phyloP scores from a whole-genome alignment of 2,329 filamentous ascomycete genomes.

The Pseudogymnoascus pannorum region DNA sequence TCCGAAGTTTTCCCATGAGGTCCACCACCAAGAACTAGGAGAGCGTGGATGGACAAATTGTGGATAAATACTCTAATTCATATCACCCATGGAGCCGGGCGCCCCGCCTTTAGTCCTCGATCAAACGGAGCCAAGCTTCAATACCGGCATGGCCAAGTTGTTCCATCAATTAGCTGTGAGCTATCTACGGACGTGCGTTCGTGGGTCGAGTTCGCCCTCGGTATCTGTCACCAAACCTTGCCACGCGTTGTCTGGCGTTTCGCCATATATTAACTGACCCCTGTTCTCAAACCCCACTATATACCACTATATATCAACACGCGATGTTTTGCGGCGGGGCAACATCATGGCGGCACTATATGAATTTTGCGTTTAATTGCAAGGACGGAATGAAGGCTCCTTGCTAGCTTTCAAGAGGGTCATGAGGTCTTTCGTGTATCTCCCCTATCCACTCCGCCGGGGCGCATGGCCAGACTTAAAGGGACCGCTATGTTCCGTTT shows the following conservation, averaged over 20 bases:
- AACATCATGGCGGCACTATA: neutral
- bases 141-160: neutral
- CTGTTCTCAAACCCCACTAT: neutral
- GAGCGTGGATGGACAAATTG: neutral
- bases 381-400: neutral
- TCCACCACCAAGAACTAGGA: neutral
- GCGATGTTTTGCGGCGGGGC: neutral
- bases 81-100: neutral
- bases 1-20: neutral
- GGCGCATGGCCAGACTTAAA: neutral
- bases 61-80: slow-evolving; percentile 5
- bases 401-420: neutral
- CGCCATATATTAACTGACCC: neutral
- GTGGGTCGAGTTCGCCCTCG: neutral
- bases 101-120: neutral
- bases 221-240: neutral
- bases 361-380: neutral
- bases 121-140: neutral
- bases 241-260: neutral
- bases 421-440: neutral
- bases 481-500: neutral
- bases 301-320: too few relatives aligned
- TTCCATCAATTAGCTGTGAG: slow-evolving; percentile 1
- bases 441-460: neutral
- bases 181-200: neutral